Evolutionary conservation across 306 rosid species (phyloP).

Genomic region (Pueraria montana): DNA sequence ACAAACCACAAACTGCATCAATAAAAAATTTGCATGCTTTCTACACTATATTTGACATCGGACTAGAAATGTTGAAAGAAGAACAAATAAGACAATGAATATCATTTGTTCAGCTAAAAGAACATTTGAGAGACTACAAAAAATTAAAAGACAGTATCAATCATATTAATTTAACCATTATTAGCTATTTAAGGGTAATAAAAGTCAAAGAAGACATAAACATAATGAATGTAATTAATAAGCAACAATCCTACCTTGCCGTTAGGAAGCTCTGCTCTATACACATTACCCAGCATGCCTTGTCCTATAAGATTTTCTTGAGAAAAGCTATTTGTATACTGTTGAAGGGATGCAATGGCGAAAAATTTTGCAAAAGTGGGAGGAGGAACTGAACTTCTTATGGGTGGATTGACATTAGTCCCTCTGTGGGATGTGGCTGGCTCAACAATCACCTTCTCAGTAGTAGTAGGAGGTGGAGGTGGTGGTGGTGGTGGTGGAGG

Average conservation of each 20-base stretch:
- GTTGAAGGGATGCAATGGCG: conserved; percentile 93
- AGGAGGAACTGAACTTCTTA: conserved; percentile 49
- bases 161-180: not conserved
- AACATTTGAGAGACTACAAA: conserved; percentile 2
- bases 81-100: conserved; percentile 35
- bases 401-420: conserved; percentile 56
- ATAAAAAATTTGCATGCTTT: not conserved
- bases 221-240: conserved; percentile 39
- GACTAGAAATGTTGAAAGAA: conserved; percentile 23
- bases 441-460: conserved; percentile 69
- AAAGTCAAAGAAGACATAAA: conserved; percentile 35
- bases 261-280: conserved; percentile 89
- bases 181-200: conserved; percentile 17
- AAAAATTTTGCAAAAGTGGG: conserved; percentile 72
- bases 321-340: conserved; percentile 94
- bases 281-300: conserved; percentile 93
- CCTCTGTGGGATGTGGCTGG: conserved; percentile 58
- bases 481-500: conserved; percentile 65
- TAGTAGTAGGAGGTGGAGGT: conserved; percentile 61
- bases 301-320: conserved; percentile 84
- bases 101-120: conserved; percentile 33
- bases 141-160: not conserved
- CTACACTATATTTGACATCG: not conserved
- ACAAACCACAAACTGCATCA: not conserved
- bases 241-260: conserved; percentile 79